A percentile compares a stretch with the other conserved stretches of the same genome.
Conservation (phyloP, 1,284 basidiomycete species). For the Ustilago crameri region DNA sequence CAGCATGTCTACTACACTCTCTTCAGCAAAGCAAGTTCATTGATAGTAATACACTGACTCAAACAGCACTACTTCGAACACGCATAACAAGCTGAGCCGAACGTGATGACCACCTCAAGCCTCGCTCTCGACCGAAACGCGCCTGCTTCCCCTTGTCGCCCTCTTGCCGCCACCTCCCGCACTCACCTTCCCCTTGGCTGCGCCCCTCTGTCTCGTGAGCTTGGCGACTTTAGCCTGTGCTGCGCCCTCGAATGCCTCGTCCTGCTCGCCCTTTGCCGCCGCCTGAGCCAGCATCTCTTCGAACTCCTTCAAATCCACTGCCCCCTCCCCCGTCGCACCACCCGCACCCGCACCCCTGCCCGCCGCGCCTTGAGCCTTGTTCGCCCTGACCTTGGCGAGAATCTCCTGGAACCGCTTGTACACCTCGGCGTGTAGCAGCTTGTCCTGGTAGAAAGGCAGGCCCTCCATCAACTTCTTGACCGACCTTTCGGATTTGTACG, state of each 20-base stretch:
- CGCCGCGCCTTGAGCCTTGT: conserved; percentile 31
- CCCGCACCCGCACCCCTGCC: conserved; percentile 14
- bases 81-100: not conserved
- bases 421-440: conserved; percentile 87
- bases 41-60: too few relatives aligned
- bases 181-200: conserved; percentile 25
- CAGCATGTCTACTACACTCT: too few relatives aligned
- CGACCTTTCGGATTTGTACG: conserved; percentile 95
- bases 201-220: conserved; percentile 25
- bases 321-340: conserved; percentile 16
- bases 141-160: conserved; percentile 22
- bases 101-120: conserved; percentile 2
- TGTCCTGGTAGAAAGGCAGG: conserved; percentile 79
- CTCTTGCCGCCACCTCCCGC: conserved; percentile 17
- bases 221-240: conserved; percentile 53
- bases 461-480: conserved; percentile 96
- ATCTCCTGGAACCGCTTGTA: conserved; percentile 89
- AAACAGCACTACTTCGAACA: too few relatives aligned
- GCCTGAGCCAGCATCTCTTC: conserved; percentile 83
- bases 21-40: too few relatives aligned
- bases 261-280: conserved; percentile 85
- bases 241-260: conserved; percentile 82
- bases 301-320: conserved; percentile 61
- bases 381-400: conserved; percentile 73
- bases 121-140: conserved; percentile 38